Evolutionary conservation across 805 yeast genomes (phyloP).

Genomic region (Kazachstania africana): DNA sequence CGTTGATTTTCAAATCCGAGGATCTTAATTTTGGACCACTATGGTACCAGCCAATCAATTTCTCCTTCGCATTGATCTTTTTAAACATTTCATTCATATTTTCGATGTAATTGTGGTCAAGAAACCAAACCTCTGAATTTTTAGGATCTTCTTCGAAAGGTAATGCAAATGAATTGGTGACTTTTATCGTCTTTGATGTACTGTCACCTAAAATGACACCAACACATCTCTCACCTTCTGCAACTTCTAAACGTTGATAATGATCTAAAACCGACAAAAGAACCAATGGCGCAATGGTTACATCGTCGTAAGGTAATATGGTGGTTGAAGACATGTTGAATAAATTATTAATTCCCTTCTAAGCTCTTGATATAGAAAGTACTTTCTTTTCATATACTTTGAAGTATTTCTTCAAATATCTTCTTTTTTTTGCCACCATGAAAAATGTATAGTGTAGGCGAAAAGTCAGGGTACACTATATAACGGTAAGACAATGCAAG

Average conservation of each 20-base stretch:
- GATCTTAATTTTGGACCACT: conserved; percentile 88
- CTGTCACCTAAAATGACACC: conserved; percentile 90
- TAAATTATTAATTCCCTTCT: no score
- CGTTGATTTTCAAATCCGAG: conserved; percentile 85
- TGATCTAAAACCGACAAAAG: conserved; percentile 91
- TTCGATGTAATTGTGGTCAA: conserved; percentile 93
- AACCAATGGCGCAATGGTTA: conserved; percentile 91
- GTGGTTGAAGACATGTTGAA: conserved; percentile 4
- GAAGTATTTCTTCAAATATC: no score
- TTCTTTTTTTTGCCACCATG: no score
- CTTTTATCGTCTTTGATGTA: conserved; percentile 39
- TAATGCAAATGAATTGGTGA: conserved; percentile 88
- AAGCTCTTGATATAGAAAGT: no score
- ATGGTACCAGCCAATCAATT: conserved; percentile 97
- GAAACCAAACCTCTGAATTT: conserved; percentile 87
- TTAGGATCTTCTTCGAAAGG: conserved; percentile 96
- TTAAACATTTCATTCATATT: conserved; percentile 96
- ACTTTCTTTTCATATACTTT: no score
- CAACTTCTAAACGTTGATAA: conserved; percentile 73
- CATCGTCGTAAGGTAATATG: conserved; percentile 35
- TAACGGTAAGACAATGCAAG: no score
- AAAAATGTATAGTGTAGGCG: no score
- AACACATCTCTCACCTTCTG: conserved; percentile 69
- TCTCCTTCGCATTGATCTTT: conserved; percentile 94
- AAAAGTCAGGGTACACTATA: no score